Base-by-base conservation (phyloP, 306 rosid genomes). In the Casuarina glauca region DNA sequence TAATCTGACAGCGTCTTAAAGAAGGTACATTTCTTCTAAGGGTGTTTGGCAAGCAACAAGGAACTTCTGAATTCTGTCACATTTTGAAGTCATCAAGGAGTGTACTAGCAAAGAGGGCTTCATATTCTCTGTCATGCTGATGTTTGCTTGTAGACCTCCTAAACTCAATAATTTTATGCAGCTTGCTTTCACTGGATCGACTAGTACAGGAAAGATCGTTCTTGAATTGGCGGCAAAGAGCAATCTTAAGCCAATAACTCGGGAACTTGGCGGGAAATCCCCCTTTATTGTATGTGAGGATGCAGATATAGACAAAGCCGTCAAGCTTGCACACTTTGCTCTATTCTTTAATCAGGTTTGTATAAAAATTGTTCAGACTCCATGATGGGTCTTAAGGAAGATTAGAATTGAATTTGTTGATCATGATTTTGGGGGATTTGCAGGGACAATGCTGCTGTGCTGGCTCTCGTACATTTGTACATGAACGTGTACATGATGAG, bases 201-300 rank as follows among this genome's bases (percentile, higher is more conserved):
- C 97, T 17, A 86, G 53, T n/a, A 94, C 97, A 0, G 98, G 98
- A 43, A 90, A 94, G 76, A 20, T 83, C 17, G 83, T 91, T 51
- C 97, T 86, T 49, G 81, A 88, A 84, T 74, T 90, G 74, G 97
- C 96, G 2, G 90, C 98, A 39, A 84, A 62, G 86, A 92, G 98
- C 88, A 94, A 94, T 86, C 93, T 94, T 60, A 94, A 92, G 78
- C 76, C 86, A 15, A 97, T 89, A 58, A 92, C 98, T 48, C 76
- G 86, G 91, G 97, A 94, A 87, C 95, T 95, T 58, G 98, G 98
- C 1, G 97, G 98, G 42, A 95, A 92, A 86, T 95, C 98, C 57
- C 97, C 97, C 26, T 20, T 20, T 20, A 20, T 20, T 20, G 26
- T 20, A 6, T 89, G 96, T 19, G 96, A 87, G 82, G 99, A 93